Evolutionary conservation across 2,329 filamentous ascomycete genomes (phyloP).

Genomic region (Fusarium anthophilum): DNA sequence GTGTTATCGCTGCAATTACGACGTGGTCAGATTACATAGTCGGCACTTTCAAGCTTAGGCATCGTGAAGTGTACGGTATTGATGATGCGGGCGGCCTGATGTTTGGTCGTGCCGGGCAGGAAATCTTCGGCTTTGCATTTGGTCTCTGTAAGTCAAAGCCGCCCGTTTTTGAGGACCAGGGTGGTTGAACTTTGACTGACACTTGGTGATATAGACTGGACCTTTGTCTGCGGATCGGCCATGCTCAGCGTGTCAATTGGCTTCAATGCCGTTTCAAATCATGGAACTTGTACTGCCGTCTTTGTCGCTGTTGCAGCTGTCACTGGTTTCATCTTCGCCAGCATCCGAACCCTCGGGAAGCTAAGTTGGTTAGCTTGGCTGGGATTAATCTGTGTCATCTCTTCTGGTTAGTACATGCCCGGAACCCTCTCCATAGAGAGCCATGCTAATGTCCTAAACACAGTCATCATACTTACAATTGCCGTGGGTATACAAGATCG

Average conservation of each 20-base stretch:
- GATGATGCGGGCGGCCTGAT: slow-evolving; percentile 61
- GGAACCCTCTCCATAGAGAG: rapidly evolving
- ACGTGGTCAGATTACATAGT: slow-evolving; percentile 60
- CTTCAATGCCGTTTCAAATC: slow-evolving; percentile 50
- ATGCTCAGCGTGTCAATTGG: slow-evolving; percentile 48
- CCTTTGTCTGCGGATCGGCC: slow-evolving; percentile 11
- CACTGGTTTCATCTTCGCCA: slow-evolving; percentile 43
- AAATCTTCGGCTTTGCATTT: slow-evolving; percentile 50
- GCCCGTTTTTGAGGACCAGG: rapidly evolving
- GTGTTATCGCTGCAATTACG: slow-evolving; percentile 54
- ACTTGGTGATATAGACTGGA: neutral
- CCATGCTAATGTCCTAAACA: neutral
- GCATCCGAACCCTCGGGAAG: slow-evolving; percentile 45
- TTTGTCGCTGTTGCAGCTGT: slow-evolving; percentile 50
- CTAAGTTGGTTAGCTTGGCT: slow-evolving; percentile 48
- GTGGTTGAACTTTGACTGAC: neutral
- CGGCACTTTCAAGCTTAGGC: slow-evolving; percentile 59
- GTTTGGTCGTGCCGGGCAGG: slow-evolving; percentile 56
- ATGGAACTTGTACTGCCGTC: slow-evolving; percentile 51
- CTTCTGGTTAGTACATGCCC: neutral
- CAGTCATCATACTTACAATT: slow-evolving; percentile 33
- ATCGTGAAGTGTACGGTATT: slow-evolving; percentile 62
- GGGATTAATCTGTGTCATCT: slow-evolving; percentile 11
- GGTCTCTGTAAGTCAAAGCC: slow-evolving; percentile 44
- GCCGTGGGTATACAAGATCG: slow-evolving; percentile 33